phyloP scores from a whole-genome alignment of 1,139 yeast species.

The Lodderomyces parapsilosis region DNA sequence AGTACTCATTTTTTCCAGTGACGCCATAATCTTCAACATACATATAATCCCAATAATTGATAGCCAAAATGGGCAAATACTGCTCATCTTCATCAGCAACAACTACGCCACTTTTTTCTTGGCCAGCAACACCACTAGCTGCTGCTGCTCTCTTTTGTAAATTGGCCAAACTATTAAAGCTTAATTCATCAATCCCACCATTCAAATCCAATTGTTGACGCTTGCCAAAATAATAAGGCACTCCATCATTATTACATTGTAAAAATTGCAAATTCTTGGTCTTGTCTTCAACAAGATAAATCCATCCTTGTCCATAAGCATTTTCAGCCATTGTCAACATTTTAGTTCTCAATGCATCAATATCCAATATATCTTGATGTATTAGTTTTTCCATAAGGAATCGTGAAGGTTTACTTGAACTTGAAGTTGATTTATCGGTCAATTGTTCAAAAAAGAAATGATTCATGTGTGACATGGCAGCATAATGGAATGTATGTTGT shows the following conservation, averaged over 20 bases:
- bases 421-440: conserved; percentile 30
- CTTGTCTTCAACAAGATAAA: conserved; percentile 75
- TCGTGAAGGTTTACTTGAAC: conserved; percentile 47
- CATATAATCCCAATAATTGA: conserved; percentile 88
- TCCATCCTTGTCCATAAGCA: conserved; percentile 78
- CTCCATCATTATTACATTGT: conserved; percentile 79
- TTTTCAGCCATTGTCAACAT: conserved; percentile 57
- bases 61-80: conserved; percentile 77
- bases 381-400: conserved; percentile 43
- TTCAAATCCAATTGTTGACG: conserved; percentile 76
- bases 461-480: conserved; percentile 91
- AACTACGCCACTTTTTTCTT: conserved; percentile 10
- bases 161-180: conserved; percentile 46
- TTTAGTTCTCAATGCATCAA: conserved; percentile 55
- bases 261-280: conserved; percentile 65
- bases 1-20: conserved; percentile 68
- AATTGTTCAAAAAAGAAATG: conserved; percentile 83
- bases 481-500: conserved; percentile 77
- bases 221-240: conserved; percentile 81
- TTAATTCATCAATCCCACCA: conserved; percentile 59
- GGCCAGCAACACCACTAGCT: too few relatives aligned
- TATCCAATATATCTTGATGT: conserved; percentile 34
- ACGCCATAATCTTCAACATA: conserved; percentile 83
- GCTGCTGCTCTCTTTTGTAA: conserved; percentile 51
- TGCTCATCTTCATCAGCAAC: conserved; percentile 25